Evolutionary conservation across 352 stramenopile genomes (phyloP).

Genomic region (Hyaloperonospora arabidopsidis): DNA sequence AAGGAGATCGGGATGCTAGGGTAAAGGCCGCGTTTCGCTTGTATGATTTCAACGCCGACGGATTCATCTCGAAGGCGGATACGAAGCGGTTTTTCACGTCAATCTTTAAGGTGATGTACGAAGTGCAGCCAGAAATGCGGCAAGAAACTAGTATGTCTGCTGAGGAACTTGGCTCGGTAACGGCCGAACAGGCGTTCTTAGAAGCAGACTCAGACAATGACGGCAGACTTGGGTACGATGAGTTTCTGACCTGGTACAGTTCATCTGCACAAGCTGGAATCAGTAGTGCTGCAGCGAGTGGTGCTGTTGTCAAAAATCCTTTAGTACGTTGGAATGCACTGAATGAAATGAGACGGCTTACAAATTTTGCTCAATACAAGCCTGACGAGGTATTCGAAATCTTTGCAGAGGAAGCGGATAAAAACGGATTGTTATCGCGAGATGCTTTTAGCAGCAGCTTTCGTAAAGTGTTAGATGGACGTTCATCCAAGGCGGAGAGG

Average conservation of each 20-base stretch:
- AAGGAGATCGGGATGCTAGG: slow-evolving; percentile 71
- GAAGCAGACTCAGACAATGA: slow-evolving; percentile 77
- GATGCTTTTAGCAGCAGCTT: slow-evolving; percentile 78
- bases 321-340: slow-evolving; percentile 77
- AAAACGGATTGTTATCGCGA: slow-evolving; percentile 61
- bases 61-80: slow-evolving; percentile 77
- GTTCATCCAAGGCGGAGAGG: slow-evolving; percentile 14
- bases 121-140: slow-evolving; percentile 68
- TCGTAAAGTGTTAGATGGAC: slow-evolving; percentile 46
- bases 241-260: slow-evolving; percentile 85
- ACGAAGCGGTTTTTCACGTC: slow-evolving; percentile 83
- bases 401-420: slow-evolving; percentile 68
- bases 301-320: slow-evolving; percentile 63
- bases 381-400: slow-evolving; percentile 84
- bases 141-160: slow-evolving; percentile 57
- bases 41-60: slow-evolving; percentile 84
- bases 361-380: slow-evolving; percentile 65
- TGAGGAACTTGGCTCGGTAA: slow-evolving; percentile 71
- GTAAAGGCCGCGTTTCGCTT: slow-evolving; percentile 75
- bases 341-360: slow-evolving; percentile 76
- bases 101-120: slow-evolving; percentile 85
- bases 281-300: slow-evolving; percentile 61
- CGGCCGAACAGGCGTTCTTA: slow-evolving; percentile 76
- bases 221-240: slow-evolving; percentile 79
- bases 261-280: slow-evolving; percentile 59